These are phyloP conservation scores for Sporobolus alterniflorus DNA, from an alignment of 202 grass and related monocot genomes.

Conservation along the genomic window DNA sequence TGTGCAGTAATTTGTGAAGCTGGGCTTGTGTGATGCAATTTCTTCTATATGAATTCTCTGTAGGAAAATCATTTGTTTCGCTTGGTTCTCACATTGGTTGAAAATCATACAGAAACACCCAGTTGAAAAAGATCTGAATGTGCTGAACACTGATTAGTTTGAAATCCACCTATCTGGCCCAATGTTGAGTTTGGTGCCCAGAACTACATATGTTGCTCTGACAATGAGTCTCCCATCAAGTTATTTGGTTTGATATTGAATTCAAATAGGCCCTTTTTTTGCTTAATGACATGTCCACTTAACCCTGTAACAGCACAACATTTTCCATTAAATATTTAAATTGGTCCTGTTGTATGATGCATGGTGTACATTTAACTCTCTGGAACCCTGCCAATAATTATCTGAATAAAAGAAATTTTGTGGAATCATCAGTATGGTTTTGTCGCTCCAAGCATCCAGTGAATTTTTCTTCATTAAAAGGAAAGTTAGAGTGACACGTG, in stretches of 20 bases:
- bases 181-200: neutral
- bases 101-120: neutral
- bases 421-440: neutral
- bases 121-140: neutral
- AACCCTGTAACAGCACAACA: neutral
- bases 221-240: neutral
- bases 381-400: neutral
- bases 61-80: neutral
- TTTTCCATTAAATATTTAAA: slow-evolving; percentile 7
- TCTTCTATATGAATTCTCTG: neutral
- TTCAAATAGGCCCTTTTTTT: neutral
- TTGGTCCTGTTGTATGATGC: slow-evolving; percentile 11
- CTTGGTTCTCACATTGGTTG: neutral
- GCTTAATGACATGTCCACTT: neutral
- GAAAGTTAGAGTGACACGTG: neutral
- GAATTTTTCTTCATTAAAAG: neutral
- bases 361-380: neutral
- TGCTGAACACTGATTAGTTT: slow-evolving; percentile 15
- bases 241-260: neutral
- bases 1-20: neutral
- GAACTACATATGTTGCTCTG: neutral
- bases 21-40: neutral
- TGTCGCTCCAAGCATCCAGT: neutral
- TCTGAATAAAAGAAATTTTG: neutral
- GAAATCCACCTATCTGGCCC: neutral